phyloP scores from a whole-genome alignment of 148 eudicot species.

The Fallopia convolvulus region DNA sequence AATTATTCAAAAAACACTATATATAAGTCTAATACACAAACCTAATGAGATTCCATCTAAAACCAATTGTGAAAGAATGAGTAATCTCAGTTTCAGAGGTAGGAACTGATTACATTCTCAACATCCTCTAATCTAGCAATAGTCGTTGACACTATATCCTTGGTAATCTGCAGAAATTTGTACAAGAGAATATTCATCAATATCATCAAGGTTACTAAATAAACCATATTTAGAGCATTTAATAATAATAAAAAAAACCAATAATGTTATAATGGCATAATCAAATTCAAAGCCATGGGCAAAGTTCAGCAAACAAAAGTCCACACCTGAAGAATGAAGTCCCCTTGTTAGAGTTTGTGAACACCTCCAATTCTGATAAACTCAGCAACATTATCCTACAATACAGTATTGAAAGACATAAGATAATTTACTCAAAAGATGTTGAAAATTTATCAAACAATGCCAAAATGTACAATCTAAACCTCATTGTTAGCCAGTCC shows the following conservation, averaged over 20 bases:
- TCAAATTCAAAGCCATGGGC: background rate
- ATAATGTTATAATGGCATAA: no score
- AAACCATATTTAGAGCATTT: background rate
- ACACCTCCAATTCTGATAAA: constrained; percentile 65
- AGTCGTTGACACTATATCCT: constrained; percentile 74
- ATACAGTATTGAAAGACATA: background rate
- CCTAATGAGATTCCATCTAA: no score
- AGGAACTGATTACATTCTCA: no score
- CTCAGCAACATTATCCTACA: constrained; percentile 85
- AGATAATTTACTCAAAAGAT: background rate
- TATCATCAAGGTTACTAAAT: background rate
- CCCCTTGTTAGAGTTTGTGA: constrained; percentile 76
- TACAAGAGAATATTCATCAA: background rate
- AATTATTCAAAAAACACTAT: no score
- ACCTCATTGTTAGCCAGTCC: constrained; percentile 98
- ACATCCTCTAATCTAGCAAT: constrained; percentile 73
- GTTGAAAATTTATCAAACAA: background rate
- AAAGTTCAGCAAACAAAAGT: background rate
- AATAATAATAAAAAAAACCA: no score
- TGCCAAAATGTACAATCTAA: background rate
- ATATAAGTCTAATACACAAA: no score
- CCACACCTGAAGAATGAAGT: constrained; percentile 67
- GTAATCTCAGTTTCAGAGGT: no score
- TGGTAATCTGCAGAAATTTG: constrained; percentile 57
- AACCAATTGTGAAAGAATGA: no score